Conservation (phyloP, 176 grass and related monocot genomes). For the Oryza meyeriana region DNA sequence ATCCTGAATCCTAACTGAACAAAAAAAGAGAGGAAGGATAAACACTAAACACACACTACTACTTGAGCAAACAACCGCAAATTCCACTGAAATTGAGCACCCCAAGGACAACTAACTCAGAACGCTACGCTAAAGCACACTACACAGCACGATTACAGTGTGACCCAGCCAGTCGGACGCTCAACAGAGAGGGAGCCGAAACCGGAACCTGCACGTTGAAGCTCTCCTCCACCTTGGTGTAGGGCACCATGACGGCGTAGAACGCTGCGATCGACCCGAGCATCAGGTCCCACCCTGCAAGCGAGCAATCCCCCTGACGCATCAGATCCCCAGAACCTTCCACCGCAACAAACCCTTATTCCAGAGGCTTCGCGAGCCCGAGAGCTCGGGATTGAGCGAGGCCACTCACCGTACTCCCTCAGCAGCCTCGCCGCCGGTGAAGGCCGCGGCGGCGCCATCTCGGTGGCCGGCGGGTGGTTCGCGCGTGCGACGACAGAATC, state of each 20-base stretch:
- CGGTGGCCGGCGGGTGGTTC: background rate
- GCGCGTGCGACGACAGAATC: background rate
- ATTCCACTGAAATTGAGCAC: background rate
- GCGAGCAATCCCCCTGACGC: background rate
- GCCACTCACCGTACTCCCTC: constrained; percentile 39
- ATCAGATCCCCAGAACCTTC: constrained; percentile 1
- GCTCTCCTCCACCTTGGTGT: constrained; percentile 99
- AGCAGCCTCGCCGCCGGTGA: constrained; percentile 33
- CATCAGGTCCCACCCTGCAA: constrained; percentile 78
- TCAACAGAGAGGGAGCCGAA: background rate
- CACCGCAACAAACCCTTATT: background rate
- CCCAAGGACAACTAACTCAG: background rate
- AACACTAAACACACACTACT: background rate
- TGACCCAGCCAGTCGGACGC: background rate
- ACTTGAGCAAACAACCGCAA: background rate
- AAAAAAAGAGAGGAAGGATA: background rate
- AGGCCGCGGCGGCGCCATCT: constrained; percentile 31
- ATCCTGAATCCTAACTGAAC: background rate
- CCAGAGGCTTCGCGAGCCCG: background rate
- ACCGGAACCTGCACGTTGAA: constrained; percentile 70
- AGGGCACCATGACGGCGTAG: constrained; percentile 67
- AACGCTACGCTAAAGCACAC: background rate
- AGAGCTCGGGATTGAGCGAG: background rate
- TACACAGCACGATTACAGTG: background rate
- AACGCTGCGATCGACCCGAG: constrained; percentile 72